These are phyloP conservation scores for Calonectria pteridis DNA, from an alignment of 2,329 filamentous ascomycete species.

Conservation along the genomic window DNA sequence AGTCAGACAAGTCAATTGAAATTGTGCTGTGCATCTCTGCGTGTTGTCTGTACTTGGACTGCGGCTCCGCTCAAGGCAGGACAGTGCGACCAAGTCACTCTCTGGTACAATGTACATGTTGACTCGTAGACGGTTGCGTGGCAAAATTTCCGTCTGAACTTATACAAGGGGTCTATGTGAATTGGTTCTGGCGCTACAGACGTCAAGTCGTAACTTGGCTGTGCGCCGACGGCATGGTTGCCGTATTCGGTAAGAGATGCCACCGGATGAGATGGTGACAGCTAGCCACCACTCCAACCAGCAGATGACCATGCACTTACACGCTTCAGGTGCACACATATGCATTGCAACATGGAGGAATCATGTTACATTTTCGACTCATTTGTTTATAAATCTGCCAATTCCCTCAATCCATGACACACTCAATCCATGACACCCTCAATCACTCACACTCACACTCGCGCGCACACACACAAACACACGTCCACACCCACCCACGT, in stretches of 20 bases:
- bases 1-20: not conserved
- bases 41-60: not conserved
- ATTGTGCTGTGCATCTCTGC: not conserved
- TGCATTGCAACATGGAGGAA: not conserved
- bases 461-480: not conserved
- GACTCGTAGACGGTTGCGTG: too few relatives aligned
- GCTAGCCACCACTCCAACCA: not conserved
- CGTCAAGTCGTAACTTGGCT: not conserved
- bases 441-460: not conserved
- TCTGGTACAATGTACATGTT: not conserved
- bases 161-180: not conserved
- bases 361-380: not conserved
- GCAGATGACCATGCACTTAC: not conserved
- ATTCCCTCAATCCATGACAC: not conserved
- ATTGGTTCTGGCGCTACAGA: not conserved
- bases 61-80: not conserved
- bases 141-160: not conserved
- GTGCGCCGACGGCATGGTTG: not conserved
- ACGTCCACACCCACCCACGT: not conserved
- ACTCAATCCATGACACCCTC: not conserved
- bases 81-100: not conserved
- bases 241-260: not conserved
- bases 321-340: not conserved
- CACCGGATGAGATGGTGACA: not conserved
- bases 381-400: not conserved